Evolutionary conservation across 768 basidiomycete species (phyloP), one percentile per base, ranked within the genome.

Genomic region (Auriscalpium microsporum): DNA sequence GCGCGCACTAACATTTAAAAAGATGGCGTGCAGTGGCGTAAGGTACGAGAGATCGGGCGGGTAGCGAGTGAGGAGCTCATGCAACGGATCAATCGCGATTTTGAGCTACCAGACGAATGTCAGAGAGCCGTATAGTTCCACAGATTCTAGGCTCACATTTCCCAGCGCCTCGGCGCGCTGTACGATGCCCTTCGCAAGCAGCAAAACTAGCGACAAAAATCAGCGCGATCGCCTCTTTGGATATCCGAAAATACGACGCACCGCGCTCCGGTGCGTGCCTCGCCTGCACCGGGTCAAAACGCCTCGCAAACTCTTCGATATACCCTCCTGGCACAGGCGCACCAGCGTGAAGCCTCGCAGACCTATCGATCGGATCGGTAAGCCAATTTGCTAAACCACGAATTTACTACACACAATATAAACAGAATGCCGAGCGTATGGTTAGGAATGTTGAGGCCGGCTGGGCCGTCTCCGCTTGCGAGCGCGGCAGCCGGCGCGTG

Each of bases 181-280:
- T 21, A 75, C 66, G 52, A 91, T 86, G 1, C 80, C 84, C 60
- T 73, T 82, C 10, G 86, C 90, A 3, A 91, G 72, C 37, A 76
- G 62, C 2, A 82, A 82, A 8, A 91, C 87, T 90, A 62, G 14
- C 58, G 46, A 52, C 35, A 45, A 53, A 57, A 54, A 65, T 46
- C 23, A 50, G n/a, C n/a, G 23, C 50, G 42, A 17, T 19, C 10
- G 8, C 8, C 48, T 16, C 21, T 52, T 19, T 13, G 10, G 4
- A 21, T 19, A 13, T 16, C 44, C 42, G 37, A 17, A 14, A 38
- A 45, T 11, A 55, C 50, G 33, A 17, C 69, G 16, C 58, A 86
- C 88, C 78, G 67, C 83, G 80, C 57, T 90, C 86, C 4, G 87
- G 85, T 2, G 81, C 86, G 46, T 75, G 66, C 28, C 86, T 74